Base-by-base conservation (phyloP, 257 asterid species). In the Avicennia marina region DNA sequence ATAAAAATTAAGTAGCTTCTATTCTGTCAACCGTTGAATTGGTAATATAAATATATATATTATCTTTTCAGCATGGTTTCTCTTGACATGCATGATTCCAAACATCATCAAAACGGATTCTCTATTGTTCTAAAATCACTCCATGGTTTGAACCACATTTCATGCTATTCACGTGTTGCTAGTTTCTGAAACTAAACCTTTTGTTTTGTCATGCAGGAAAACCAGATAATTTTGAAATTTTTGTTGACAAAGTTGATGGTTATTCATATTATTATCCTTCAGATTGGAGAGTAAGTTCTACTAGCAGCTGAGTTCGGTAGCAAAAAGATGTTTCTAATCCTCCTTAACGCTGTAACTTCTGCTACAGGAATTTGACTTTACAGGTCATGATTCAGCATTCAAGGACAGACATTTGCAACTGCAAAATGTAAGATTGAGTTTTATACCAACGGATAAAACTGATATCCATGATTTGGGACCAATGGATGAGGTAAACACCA, bases 341-440 rank as follows among this genome's bases (percentile, higher is more conserved):
- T 49, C 19, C 9, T 13, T 38, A 36, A 58, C 24, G 31, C 41
- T 16, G 11, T 19, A 12, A 42, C 58, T 66, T 62, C 25, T 21
- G 25, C 63, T 45, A 43, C 84, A 89, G 95, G 95, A 81, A 9
- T 83, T 84, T 21, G 90, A 89, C 44, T 86, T 81, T 80, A 49
- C 54, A 52, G 97, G 95, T 33, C 95, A 89, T 63, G 95, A 89
- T 73, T 89, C 97, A 12, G 95, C 95, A 2, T 89, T 89, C 71
- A 86, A 89, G 71, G 97, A 89, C 73, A 65, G 95, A 62, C 78
- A 77, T 48, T 64, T 86, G 64, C 97, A 89, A 57, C 68, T 89
- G 78, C 97, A 89, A 51, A 86, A 89, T 56, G 88, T 86, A 19
- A 75, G 95, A 61, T 53, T 89, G 72, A 89, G 95, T 72, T 89